Evolutionary conservation across 2,329 filamentous ascomycete genomes (phyloP).

Genomic region (Aspergillus hortae): DNA sequence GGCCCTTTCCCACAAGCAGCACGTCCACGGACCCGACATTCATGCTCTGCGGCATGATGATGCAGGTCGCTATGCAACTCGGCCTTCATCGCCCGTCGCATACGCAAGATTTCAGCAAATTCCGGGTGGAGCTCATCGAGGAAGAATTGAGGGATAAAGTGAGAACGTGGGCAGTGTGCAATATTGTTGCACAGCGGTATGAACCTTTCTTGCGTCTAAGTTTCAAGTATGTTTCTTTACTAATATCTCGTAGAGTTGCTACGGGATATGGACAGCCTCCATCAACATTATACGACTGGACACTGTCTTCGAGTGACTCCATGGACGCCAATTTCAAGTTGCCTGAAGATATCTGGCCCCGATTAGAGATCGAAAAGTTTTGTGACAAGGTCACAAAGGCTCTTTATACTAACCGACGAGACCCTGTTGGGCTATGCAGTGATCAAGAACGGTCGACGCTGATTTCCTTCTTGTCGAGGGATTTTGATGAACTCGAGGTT

Average conservation of each 20-base stretch:
- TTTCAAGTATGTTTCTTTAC: background rate
- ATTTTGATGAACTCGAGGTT: slow-evolving; percentile 52
- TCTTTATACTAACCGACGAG: slow-evolving; percentile 54
- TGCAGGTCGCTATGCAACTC: slow-evolving; percentile 66
- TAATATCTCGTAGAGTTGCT: slow-evolving; percentile 48
- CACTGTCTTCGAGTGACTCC: slow-evolving; percentile 44
- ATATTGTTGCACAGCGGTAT: slow-evolving; percentile 64
- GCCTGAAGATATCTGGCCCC: slow-evolving; percentile 49
- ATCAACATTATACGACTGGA: slow-evolving; percentile 60
- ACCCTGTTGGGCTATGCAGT: slow-evolving; percentile 50
- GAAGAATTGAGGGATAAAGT: slow-evolving; percentile 63
- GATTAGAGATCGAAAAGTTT: slow-evolving; percentile 57
- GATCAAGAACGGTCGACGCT: slow-evolving; percentile 44
- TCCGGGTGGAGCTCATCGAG: slow-evolving; percentile 53
- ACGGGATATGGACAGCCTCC: slow-evolving; percentile 68
- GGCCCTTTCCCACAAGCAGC: slow-evolving; percentile 62
- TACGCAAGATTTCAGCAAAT: slow-evolving; percentile 54
- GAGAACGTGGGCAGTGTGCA: slow-evolving; percentile 65
- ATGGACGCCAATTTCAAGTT: slow-evolving; percentile 47
- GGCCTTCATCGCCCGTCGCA: slow-evolving; percentile 63
- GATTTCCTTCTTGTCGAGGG: slow-evolving; percentile 43
- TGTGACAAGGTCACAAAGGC: slow-evolving; percentile 55
- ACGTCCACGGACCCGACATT: slow-evolving; percentile 64
- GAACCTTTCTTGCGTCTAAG: slow-evolving; percentile 10
- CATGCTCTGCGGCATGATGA: slow-evolving; percentile 64